phyloP scores from a whole-genome alignment of 352 stramenopile genomes.

The Pythium dissimile region DNA sequence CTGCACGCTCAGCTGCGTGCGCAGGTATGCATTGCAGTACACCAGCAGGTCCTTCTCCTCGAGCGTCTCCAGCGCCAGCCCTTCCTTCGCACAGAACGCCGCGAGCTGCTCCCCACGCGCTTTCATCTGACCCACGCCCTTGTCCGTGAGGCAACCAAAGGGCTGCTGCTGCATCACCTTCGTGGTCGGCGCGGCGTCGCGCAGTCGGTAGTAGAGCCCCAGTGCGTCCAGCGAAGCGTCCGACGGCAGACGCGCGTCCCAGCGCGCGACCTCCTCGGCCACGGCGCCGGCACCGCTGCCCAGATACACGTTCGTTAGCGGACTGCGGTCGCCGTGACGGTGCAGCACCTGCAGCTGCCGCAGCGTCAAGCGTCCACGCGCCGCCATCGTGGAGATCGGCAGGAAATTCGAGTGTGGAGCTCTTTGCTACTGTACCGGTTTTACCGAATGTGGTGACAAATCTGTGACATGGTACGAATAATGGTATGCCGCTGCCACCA shows the following conservation, averaged over 20 bases:
- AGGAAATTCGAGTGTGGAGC: background rate
- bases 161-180: constrained; percentile 48
- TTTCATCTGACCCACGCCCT: constrained; percentile 67
- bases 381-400: background rate
- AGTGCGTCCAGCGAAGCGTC: constrained; percentile 33
- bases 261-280: constrained; percentile 38
- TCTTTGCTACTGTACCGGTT: background rate
- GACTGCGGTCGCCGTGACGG: constrained; percentile 76
- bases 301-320: constrained; percentile 65
- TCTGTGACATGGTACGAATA: background rate
- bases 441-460: background rate
- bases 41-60: constrained; percentile 39
- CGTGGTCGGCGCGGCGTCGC: constrained; percentile 16
- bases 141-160: constrained; percentile 65
- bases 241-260: constrained; percentile 40
- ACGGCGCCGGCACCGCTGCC: constrained; percentile 28
- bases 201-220: constrained; percentile 27
- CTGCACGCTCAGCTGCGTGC: constrained; percentile 78
- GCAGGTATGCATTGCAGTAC: constrained; percentile 68
- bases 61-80: constrained; percentile 38
- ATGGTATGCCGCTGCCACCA: too few species aligned
- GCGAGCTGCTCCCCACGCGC: constrained; percentile 30
- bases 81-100: constrained; percentile 37
- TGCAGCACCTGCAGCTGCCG: constrained; percentile 78
- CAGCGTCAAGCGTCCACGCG: constrained; percentile 27